Evolutionary conservation across 768 basidiomycete genomes (phyloP).

Genomic region (Tricholoma sp.): DNA sequence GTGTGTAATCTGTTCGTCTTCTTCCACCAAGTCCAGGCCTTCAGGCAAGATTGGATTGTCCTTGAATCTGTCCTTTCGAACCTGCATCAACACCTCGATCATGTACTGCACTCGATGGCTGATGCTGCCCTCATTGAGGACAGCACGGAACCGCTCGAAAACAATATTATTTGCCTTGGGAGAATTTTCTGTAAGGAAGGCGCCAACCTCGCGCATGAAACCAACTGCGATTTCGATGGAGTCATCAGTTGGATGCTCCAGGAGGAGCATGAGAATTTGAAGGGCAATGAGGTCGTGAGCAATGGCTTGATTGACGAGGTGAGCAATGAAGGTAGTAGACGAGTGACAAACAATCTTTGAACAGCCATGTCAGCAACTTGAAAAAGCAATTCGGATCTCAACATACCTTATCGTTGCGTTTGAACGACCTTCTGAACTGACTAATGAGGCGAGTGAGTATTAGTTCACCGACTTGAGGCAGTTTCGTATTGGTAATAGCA

Average conservation of each 20-base stretch:
- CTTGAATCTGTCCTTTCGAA: slow-evolving; percentile 98
- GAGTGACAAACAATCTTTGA: slow-evolving; percentile 81
- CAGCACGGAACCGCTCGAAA: slow-evolving; percentile 94
- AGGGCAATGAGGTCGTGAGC: slow-evolving; percentile 93
- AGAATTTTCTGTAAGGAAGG: slow-evolving; percentile 88
- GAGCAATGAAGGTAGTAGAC: slow-evolving; percentile 84
- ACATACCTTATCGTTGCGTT: slow-evolving; percentile 93
- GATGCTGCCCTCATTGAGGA: slow-evolving; percentile 91
- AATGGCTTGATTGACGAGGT: slow-evolving; percentile 90
- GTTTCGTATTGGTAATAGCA: slow-evolving; percentile 93
- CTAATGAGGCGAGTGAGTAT: slow-evolving; percentile 84
- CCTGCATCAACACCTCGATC: slow-evolving; percentile 99
- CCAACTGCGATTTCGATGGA: slow-evolving; percentile 98
- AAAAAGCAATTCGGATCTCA: not conserved
- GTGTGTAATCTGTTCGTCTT: slow-evolving; percentile 98
- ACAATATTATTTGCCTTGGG: slow-evolving; percentile 94
- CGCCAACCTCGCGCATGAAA: slow-evolving; percentile 95
- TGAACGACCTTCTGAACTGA: slow-evolving; percentile 92
- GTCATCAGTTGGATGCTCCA: slow-evolving; percentile 95
- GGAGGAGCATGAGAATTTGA: slow-evolving; percentile 91
- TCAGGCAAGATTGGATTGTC: slow-evolving; percentile 95
- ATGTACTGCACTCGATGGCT: slow-evolving; percentile 98
- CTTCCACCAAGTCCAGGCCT: slow-evolving; percentile 93
- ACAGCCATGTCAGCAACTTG: not conserved
- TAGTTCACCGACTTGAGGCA: slow-evolving; percentile 94